Base-by-base conservation (phyloP, 2,329 filamentous ascomycete genomes). In the Pyrenophora teres region DNA sequence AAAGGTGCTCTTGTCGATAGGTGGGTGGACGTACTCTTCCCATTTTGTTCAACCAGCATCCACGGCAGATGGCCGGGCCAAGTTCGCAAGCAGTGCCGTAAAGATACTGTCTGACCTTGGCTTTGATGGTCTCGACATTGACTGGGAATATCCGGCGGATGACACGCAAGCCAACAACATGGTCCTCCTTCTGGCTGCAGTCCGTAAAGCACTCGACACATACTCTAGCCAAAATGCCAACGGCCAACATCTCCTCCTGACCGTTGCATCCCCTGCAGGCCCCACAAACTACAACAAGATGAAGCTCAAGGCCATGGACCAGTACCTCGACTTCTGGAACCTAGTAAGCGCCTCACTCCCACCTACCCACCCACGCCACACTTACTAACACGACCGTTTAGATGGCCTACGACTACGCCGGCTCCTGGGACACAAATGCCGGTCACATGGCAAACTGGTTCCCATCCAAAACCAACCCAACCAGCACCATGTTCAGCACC, bases 361-460 rank as follows among this genome's bases (percentile, higher is more conserved):
- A 16, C n/a, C 6, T 2, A 18, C 7, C n/a, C n/a, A 15, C 15
- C 21, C 10, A 15, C 16, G 10, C 6, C 1, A 16, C 4, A n/a
- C 10, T 8, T 19, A 30, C 49, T 48, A 33, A 48, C 19, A 37
- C 6, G 9, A 42, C 3, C 3, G 30, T 2, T 16, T 3, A 52
- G 49, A 96, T 96, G 91, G 88, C 89, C 1, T 96, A 96, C 74
- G 91, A 96, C 75, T 95, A 86, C 52, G 62, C 72, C 10, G 72
- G 72, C 7, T 69, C 65, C 1, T 73, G 71, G 70, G 69, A 73
- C 55, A 40, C 59, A 3, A 57, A 59, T 21, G 58, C 72, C 3
- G 71, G 71, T 15, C 70, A 74, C 46, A 54, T 69, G 25, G 70
- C 71, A 8, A 73, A 73, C 57, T 65, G 53, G 47, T 43, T 66